Conservation (phyloP, 345 rosid species). For the Triadica sebifera region DNA sequence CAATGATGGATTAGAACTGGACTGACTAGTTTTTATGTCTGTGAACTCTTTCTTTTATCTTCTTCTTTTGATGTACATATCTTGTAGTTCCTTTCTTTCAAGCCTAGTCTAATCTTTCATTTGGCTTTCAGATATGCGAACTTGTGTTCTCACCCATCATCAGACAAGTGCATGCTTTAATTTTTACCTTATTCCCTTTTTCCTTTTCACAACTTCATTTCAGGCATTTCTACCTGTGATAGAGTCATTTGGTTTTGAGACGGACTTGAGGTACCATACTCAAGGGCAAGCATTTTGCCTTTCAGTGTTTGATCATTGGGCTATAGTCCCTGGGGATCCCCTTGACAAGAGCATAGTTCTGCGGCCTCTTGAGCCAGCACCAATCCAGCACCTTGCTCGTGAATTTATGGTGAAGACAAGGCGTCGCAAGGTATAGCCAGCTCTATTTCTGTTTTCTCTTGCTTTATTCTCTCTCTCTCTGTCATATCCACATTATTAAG, state of each 20-base stretch:
- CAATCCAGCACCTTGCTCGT: constrained; percentile 87
- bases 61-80: too few species aligned
- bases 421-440: constrained; percentile 66
- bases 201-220: constrained; percentile 10
- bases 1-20: too few species aligned
- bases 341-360: constrained; percentile 84
- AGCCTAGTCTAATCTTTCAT: too few species aligned
- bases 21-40: too few species aligned
- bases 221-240: constrained; percentile 91
- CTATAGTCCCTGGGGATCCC: constrained; percentile 89
- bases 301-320: constrained; percentile 87
- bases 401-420: constrained; percentile 85
- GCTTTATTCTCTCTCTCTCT: background rate
- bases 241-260: constrained; percentile 92
- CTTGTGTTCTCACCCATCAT: background rate
- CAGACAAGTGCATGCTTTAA: background rate
- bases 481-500: too few species aligned
- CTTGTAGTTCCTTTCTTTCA: too few species aligned
- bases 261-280: constrained; percentile 81
- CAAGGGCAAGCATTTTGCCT: constrained; percentile 86
- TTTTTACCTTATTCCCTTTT: background rate
- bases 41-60: too few species aligned
- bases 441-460: background rate
- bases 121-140: background rate
- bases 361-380: constrained; percentile 89